These are phyloP conservation scores for Ogataea nakhonphanomensis DNA, from an alignment of 805 yeast genomes.

Conservation along the genomic window DNA sequence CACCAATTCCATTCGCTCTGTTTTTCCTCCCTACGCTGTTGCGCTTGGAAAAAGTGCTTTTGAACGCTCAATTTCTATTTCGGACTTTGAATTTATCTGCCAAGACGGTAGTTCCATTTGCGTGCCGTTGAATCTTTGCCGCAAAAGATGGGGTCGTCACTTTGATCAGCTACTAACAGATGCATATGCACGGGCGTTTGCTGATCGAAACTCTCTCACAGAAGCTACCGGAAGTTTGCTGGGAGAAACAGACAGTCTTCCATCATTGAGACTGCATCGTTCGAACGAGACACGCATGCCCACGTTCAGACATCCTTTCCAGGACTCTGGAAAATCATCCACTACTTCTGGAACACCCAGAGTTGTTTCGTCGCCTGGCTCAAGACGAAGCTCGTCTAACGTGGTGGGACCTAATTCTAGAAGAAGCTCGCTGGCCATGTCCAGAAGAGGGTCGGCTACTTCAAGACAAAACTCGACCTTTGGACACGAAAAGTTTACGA, in stretches of 20 bases:
- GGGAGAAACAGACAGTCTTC: slow-evolving; percentile 11
- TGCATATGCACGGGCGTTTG: slow-evolving; percentile 60
- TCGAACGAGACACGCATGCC: slow-evolving; percentile 36
- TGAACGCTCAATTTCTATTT: slow-evolving; percentile 58
- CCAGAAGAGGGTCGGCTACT: neutral
- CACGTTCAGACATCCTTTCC: slow-evolving; percentile 67
- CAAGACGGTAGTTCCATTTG: slow-evolving; percentile 69
- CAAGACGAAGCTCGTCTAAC: slow-evolving; percentile 35
- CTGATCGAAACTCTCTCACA: slow-evolving; percentile 16
- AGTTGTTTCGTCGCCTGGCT: slow-evolving; percentile 16
- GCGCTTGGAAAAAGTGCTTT: slow-evolving; percentile 74
- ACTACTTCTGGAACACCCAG: slow-evolving; percentile 10
- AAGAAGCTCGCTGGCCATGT: slow-evolving; percentile 1
- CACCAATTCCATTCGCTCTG: slow-evolving; percentile 62
- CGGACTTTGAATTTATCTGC: slow-evolving; percentile 70
- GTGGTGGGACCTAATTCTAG: slow-evolving; percentile 24
- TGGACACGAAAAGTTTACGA: slow-evolving; percentile 1
- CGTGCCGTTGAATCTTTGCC: slow-evolving; percentile 55
- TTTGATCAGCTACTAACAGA: slow-evolving; percentile 60
- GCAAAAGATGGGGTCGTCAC: slow-evolving; percentile 75
- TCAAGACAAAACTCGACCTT: slow-evolving; percentile 5
- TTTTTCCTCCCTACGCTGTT: slow-evolving; percentile 73
- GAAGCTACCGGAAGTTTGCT: neutral
- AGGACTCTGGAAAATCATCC: slow-evolving; percentile 36
- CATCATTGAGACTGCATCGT: slow-evolving; percentile 8